phyloP scores from a whole-genome alignment of 495 filamentous ascomycete genomes.

The Talaromyces proteolyticus region DNA sequence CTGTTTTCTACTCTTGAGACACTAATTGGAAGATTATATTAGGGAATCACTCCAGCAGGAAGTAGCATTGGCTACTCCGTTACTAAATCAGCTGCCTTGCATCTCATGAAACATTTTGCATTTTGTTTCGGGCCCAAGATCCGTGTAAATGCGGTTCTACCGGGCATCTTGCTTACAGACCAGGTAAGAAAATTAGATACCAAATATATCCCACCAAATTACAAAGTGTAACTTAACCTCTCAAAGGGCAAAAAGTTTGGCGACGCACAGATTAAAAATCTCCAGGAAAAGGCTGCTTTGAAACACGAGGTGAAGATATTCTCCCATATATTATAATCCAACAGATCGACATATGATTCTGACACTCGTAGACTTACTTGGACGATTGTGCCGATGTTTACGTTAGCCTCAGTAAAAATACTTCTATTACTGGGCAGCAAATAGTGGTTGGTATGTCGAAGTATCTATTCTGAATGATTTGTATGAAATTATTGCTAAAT shows the following conservation, averaged over 20 bases:
- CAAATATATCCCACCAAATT: too few species aligned
- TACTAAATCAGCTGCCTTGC: conserved; percentile 48
- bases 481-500: too few species aligned
- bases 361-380: conserved; percentile 23
- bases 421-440: conserved; percentile 35
- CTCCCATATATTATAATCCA: background rate
- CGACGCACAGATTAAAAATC: conserved; percentile 7
- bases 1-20: too few species aligned
- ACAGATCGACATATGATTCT: background rate
- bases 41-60: conserved; percentile 26
- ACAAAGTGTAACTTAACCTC: too few species aligned
- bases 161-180: conserved; percentile 52
- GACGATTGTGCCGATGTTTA: conserved; percentile 34
- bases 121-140: conserved; percentile 48
- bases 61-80: conserved; percentile 49
- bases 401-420: conserved; percentile 28
- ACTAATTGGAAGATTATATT: background rate
- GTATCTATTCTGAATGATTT: too few species aligned
- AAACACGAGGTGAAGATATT: conserved; percentile 22
- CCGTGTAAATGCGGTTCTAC: conserved; percentile 49
- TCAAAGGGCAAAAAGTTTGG: background rate
- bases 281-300: conserved; percentile 21
- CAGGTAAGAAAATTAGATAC: conserved; percentile 28
- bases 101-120: conserved; percentile 55
- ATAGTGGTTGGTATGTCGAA: conserved; percentile 31